A percentile compares a stretch with the other conserved stretches of the same genome.
phyloP scores from a whole-genome alignment of 164 flowering plant species.

The Litsea cubeba region DNA sequence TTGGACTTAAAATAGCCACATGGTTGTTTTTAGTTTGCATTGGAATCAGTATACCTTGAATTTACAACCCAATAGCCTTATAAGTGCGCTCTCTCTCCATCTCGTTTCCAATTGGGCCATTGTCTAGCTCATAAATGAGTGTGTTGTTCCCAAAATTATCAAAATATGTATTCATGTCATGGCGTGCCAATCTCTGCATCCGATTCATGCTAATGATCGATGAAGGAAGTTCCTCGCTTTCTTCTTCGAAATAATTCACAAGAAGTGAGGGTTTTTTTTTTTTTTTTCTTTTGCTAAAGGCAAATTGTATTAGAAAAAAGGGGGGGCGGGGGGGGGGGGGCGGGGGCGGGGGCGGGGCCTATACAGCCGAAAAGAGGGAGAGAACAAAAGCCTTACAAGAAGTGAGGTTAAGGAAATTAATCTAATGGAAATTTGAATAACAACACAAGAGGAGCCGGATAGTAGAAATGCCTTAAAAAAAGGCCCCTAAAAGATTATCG shows the following conservation, averaged over 20 bases:
- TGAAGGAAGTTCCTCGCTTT: neutral
- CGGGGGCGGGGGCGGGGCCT: no score
- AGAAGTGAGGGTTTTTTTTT: no score
- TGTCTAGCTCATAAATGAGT: slow-evolving; percentile 43
- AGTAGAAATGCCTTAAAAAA: neutral
- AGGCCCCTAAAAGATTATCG: neutral
- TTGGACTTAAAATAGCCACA: slow-evolving; percentile 34
- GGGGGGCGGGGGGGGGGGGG: no score
- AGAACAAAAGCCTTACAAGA: no score
- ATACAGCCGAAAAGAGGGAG: no score
- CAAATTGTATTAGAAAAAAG: no score
- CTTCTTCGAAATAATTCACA: neutral
- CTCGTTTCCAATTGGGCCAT: slow-evolving; percentile 33
- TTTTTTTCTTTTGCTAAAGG: no score
- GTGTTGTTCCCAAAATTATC: slow-evolving; percentile 47
- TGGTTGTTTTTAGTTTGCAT: slow-evolving; percentile 43
- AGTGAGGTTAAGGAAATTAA: no score
- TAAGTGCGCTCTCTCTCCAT: slow-evolving; percentile 41
- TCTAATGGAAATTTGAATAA: no score
- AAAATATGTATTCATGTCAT: slow-evolving; percentile 45
- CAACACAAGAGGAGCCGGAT: neutral
- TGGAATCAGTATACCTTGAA: slow-evolving; percentile 39
- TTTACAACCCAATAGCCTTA: slow-evolving; percentile 33
- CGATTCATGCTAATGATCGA: slow-evolving; percentile 26
- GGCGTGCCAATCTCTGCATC: slow-evolving; percentile 34